Evolutionary conservation across 192 early-diverging fungal species (phyloP), one percentile per base, ranked within the genome.

Genomic region (Rhizophagus sp.): DNA sequence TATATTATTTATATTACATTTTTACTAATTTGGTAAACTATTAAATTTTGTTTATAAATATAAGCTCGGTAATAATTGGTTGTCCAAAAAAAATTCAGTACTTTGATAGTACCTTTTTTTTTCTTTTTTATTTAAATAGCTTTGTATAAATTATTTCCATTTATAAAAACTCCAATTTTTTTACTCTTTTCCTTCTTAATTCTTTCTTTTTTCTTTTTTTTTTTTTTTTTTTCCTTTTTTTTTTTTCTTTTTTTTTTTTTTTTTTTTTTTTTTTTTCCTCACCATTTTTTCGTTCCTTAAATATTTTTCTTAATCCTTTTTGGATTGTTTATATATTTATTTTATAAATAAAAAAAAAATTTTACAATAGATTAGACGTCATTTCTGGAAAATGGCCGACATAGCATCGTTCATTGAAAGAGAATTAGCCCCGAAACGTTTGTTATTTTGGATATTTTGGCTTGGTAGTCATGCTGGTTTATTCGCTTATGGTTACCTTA

Each of bases 401-500:
- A 30, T 30, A 65, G 9, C n/a, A 4, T 30, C 36, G 2, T 78
- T 78, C 5, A 7, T 79, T 15, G 12, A 41, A 70, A 64, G 67
- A 79, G 78, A 79, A 68, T 79, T 79, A 4, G 33, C 66, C 0
- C 78, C 50, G 0, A 79, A 50, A 44, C 78, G 78, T 70, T 27
- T 79, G 1, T 12, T 17, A 17, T 79, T 79, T 57, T 79, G 78
- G 78, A 79, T 79, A 4, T 79, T 79, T 57, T 79, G 78, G 78
- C 82, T 83, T 62, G 78, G 76, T 39, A 47, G 70, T 67, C 89
- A 90, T 74, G 76, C 79, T 15, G 83, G 69, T 49, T 80, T 87
- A 39, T 90, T 88, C 65, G 63, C 82, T 36, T 90, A 84, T 79
- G 89, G 89, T 36, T 90, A 84, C 71, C 79, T 83, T 25, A 84